Evolutionary conservation across 2,329 filamentous ascomycete species (phyloP).

Genomic region (Colletotrichum cordylinicola): DNA sequence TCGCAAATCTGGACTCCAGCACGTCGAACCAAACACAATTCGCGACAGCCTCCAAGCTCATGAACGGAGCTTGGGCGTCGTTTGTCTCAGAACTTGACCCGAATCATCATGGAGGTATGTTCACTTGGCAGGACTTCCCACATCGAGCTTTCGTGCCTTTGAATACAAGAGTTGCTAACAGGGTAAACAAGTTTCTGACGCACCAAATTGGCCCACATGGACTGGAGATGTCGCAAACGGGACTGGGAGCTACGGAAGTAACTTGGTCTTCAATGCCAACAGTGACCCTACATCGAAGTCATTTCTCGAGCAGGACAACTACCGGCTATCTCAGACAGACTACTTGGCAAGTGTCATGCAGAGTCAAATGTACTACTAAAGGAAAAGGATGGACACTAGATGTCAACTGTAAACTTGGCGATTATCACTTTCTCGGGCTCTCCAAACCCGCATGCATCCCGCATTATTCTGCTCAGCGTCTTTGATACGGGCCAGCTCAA

Average conservation of each 20-base stretch:
- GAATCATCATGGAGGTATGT: background rate
- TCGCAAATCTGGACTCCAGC: background rate
- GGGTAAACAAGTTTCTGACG: background rate
- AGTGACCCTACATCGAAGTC: background rate
- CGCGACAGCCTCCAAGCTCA: background rate
- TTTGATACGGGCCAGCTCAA: background rate
- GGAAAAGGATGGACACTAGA: background rate
- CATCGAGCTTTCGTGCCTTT: background rate
- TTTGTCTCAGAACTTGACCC: background rate
- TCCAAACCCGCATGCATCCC: background rate
- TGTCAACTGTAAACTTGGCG: background rate
- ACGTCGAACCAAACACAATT: background rate
- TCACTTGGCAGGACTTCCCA: background rate
- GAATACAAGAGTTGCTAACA: background rate
- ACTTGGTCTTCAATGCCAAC: background rate
- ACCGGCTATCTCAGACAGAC: background rate
- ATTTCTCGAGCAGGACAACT: background rate
- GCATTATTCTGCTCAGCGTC: background rate
- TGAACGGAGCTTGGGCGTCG: background rate
- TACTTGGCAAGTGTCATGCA: background rate
- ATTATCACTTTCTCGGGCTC: background rate
- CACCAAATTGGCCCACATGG: background rate
- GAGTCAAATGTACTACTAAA: background rate
- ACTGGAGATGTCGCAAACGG: background rate
- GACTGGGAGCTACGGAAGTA: background rate